Percentiles rank a stretch among this genome's conserved stretches.
These are phyloP conservation scores for Xylaria bambusicola DNA, from an alignment of 495 filamentous ascomycete species.

Conservation along the genomic window DNA sequence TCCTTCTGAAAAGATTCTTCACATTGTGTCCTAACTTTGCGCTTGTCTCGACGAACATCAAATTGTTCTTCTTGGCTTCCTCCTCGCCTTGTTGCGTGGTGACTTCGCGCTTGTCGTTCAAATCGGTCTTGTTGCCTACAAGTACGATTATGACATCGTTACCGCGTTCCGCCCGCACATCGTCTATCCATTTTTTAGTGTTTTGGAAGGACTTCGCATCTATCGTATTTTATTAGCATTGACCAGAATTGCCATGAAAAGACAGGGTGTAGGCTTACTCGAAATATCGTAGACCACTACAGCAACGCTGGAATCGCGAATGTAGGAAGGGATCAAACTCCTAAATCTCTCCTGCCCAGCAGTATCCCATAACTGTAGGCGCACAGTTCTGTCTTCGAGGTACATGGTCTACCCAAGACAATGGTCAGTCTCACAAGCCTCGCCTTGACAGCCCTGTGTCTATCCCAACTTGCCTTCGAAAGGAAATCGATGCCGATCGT, in stretches of 20 bases:
- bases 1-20: constrained; percentile 92
- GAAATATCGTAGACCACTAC: constrained; percentile 99
- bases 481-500: constrained; percentile 99
- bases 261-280: constrained; percentile 45
- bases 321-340: constrained; percentile 95
- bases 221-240: constrained; percentile 32
- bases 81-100: constrained; percentile 94
- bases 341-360: constrained; percentile 97
- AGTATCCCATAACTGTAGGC: constrained; percentile 97
- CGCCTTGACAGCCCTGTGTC: neutral
- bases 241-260: neutral
- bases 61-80: constrained; percentile 93
- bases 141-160: constrained; percentile 98
- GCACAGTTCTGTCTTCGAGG: constrained; percentile 95
- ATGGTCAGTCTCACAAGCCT: constrained; percentile 26
- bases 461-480: constrained; percentile 70
- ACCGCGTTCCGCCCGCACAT: constrained; percentile 92
- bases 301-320: constrained; percentile 93
- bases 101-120: constrained; percentile 96
- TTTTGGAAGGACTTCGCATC: constrained; percentile 94
- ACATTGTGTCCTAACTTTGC: constrained; percentile 98
- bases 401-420: constrained; percentile 81
- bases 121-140: constrained; percentile 98
- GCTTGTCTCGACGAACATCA: constrained; percentile 99
- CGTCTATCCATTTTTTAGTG: constrained; percentile 98